Evolutionary conservation across 345 rosid species (phyloP).

Genomic region (Aegle marmelos): DNA sequence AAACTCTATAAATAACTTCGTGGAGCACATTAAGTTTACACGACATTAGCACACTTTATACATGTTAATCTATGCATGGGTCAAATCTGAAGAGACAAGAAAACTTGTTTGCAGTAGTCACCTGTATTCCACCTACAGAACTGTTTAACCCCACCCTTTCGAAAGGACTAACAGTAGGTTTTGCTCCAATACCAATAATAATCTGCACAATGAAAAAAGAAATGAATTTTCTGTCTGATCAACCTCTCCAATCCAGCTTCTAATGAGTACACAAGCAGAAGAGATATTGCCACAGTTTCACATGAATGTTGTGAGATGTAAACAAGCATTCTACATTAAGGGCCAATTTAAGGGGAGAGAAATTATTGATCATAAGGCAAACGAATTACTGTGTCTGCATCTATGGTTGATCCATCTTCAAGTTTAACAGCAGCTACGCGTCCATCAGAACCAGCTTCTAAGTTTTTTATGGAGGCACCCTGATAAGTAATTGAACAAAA

Average conservation of each 20-base stretch:
- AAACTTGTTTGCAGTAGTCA: slow-evolving; percentile 14
- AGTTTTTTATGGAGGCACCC: slow-evolving; percentile 73
- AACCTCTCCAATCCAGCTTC: not conserved
- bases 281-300: not conserved
- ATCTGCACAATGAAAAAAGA: slow-evolving; percentile 41
- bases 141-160: slow-evolving; percentile 60
- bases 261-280: not conserved
- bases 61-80: not conserved
- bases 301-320: not conserved
- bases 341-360: not conserved
- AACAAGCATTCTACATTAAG: not conserved
- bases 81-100: not conserved
- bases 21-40: not conserved
- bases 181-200: slow-evolving; percentile 89
- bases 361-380: slow-evolving; percentile 10
- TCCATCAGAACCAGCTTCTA: slow-evolving; percentile 81
- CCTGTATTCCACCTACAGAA: slow-evolving; percentile 86
- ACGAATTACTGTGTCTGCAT: slow-evolving; percentile 68
- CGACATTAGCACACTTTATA: not conserved
- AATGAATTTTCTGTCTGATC: not conserved
- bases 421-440: slow-evolving; percentile 71
- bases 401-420: slow-evolving; percentile 77
- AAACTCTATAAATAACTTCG: not conserved
- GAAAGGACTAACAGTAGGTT: slow-evolving; percentile 78
- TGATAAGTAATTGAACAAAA: slow-evolving; percentile 30